Percentiles rank a stretch among this genome's conserved stretches.
These are phyloP conservation scores for Neofusicoccum parvum DNA, from an alignment of 2,329 filamentous ascomycete species.

Conservation along the genomic window DNA sequence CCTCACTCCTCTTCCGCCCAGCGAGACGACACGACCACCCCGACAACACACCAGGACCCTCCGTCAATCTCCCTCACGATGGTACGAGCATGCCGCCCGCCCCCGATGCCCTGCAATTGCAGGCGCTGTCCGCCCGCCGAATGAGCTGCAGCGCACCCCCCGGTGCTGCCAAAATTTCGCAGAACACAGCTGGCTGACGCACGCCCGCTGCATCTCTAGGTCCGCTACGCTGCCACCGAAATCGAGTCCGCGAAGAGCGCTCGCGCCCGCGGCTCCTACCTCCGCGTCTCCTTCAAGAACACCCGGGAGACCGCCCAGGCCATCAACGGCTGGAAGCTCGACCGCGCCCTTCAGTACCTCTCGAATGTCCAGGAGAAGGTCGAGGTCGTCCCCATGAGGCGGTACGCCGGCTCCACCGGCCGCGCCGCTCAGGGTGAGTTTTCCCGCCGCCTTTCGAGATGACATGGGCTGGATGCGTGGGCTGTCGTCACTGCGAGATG, in stretches of 20 bases:
- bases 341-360: constrained; percentile 93
- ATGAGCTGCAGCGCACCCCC: background rate
- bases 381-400: constrained; percentile 97
- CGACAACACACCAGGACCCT: constrained; percentile 36
- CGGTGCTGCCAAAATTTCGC: constrained; percentile 7
- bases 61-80: constrained; percentile 44
- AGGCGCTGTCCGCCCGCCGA: constrained; percentile 10
- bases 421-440: constrained; percentile 95
- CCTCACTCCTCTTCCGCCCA: constrained; percentile 25
- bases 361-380: constrained; percentile 97
- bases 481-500: background rate
- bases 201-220: constrained; percentile 53
- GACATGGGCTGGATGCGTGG: background rate
- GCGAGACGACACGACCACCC: constrained; percentile 25
- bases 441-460: background rate
- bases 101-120: constrained; percentile 9
- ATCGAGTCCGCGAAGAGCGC: constrained; percentile 90
- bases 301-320: constrained; percentile 99
- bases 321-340: constrained; percentile 98
- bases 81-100: constrained; percentile 34
- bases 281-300: constrained; percentile 99
- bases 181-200: constrained; percentile 15
- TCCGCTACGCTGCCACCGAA: constrained; percentile 93
- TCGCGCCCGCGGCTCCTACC: constrained; percentile 96
- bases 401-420: constrained; percentile 94